Percentiles rank a stretch among this genome's conserved stretches.
Evolutionary conservation across 2,329 filamentous ascomycete genomes (phyloP).

Genomic region (Acrocalymma vagum): DNA sequence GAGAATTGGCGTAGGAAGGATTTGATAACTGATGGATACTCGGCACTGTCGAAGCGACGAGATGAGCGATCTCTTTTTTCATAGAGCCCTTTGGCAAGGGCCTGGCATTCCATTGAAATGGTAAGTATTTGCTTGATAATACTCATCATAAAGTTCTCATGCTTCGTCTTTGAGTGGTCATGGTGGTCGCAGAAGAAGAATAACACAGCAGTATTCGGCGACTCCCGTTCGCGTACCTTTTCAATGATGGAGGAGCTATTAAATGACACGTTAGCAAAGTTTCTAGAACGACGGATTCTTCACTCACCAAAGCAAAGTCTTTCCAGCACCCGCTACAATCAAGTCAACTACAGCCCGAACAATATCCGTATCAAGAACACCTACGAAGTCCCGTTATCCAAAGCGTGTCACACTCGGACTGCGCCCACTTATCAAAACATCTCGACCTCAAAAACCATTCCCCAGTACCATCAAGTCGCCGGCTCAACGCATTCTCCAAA

Average conservation of each 20-base stretch:
- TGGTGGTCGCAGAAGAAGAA: constrained; percentile 16
- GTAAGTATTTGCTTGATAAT: constrained; percentile 9
- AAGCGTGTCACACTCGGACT: background rate
- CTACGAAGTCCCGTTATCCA: constrained; percentile 10
- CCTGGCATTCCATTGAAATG: too few relatives aligned
- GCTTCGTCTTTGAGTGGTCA: constrained; percentile 2
- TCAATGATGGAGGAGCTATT: constrained; percentile 10
- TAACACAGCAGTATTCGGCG: constrained; percentile 1
- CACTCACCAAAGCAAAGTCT: constrained; percentile 8
- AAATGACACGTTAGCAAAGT: too few relatives aligned
- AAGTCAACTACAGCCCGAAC: background rate
- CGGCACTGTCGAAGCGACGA: too few relatives aligned
- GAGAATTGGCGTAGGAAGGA: background rate
- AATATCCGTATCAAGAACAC: background rate
- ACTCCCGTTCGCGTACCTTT: background rate
- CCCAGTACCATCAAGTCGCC: constrained; percentile 3
- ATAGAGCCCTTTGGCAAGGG: too few relatives aligned
- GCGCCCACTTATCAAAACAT: constrained; percentile 6
- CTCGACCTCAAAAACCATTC: constrained; percentile 10
- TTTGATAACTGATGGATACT: too few relatives aligned
- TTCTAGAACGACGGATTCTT: background rate
- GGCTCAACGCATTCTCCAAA: constrained; percentile 7
- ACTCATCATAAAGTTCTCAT: constrained; percentile 5
- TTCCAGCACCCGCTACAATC: constrained; percentile 7
- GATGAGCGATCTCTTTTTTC: too few relatives aligned